Percentiles rank a stretch among this genome's conserved stretches.
These are phyloP conservation scores for Yamadazyma tumulicola DNA, from an alignment of 805 yeast genomes.

Conservation along the genomic window DNA sequence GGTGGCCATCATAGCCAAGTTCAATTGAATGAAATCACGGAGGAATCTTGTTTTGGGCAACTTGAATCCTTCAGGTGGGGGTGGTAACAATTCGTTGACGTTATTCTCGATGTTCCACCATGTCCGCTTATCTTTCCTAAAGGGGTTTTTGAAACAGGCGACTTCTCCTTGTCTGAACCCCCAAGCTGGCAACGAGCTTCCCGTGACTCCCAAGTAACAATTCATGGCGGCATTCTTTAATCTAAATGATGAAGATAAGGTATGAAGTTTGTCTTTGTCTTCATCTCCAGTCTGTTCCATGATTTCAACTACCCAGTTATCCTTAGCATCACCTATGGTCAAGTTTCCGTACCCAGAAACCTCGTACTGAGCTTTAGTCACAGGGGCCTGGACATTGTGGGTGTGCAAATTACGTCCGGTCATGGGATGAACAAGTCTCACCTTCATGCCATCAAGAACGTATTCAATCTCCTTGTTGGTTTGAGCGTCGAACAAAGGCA, in stretches of 20 bases:
- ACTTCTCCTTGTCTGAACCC: constrained; percentile 98
- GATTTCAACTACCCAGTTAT: constrained; percentile 74
- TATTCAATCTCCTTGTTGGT: constrained; percentile 31
- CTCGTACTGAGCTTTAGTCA: constrained; percentile 52
- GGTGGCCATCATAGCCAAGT: constrained; percentile 79
- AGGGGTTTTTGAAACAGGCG: constrained; percentile 67
- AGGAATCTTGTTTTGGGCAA: constrained; percentile 72
- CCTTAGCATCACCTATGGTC: constrained; percentile 64
- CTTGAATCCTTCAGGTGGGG: constrained; percentile 57
- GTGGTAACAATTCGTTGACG: constrained; percentile 54
- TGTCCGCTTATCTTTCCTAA: constrained; percentile 72
- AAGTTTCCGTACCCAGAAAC: constrained; percentile 73
- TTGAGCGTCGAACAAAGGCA: constrained; percentile 28
- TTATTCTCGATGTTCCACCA: constrained; percentile 88
- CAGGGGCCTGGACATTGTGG: constrained; percentile 63
- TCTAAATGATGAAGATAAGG: constrained; percentile 81
- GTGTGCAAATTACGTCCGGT: constrained; percentile 71
- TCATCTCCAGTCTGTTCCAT: constrained; percentile 56
- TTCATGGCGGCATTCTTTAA: constrained; percentile 63
- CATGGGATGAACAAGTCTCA: constrained; percentile 59
- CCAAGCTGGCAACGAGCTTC: constrained; percentile 85
- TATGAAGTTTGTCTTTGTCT: constrained; percentile 58
- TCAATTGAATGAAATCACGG: constrained; percentile 66
- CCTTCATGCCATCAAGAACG: constrained; percentile 55
- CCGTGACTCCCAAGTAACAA: constrained; percentile 85